These are phyloP conservation scores for Arthrobotrys conoides DNA, from an alignment of 2,329 filamentous ascomycete genomes.

Conservation along the genomic window DNA sequence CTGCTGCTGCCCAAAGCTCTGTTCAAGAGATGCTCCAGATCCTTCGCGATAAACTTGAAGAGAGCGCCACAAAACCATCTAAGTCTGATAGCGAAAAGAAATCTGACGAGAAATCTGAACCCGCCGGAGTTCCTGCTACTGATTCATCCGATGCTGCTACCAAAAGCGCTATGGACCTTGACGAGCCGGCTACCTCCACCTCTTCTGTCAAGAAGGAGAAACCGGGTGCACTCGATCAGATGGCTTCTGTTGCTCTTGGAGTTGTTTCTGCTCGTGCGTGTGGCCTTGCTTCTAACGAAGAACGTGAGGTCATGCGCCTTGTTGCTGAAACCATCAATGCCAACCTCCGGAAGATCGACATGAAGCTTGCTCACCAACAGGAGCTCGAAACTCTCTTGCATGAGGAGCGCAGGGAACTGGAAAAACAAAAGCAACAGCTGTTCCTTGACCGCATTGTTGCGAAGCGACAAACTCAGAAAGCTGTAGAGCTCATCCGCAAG, in stretches of 20 bases:
- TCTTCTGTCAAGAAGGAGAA: conserved; percentile 72
- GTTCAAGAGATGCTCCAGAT: conserved; percentile 87
- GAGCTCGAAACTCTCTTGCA: conserved; percentile 95
- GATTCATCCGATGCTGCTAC: conserved; percentile 17
- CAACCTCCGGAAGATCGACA: conserved; percentile 92
- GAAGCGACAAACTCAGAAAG: conserved; percentile 85
- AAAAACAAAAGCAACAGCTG: conserved; percentile 90
- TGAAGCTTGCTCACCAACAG: conserved; percentile 95
- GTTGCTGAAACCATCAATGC: conserved; percentile 93
- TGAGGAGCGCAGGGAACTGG: conserved; percentile 91
- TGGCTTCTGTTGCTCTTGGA: conserved; percentile 86
- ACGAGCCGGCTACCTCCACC: conserved; percentile 69
- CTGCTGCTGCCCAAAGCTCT: conserved; percentile 88
- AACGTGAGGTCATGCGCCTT: conserved; percentile 94
- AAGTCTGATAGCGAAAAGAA: conserved; percentile 60
- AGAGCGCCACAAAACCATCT: conserved; percentile 57
- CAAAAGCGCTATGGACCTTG: conserved; percentile 71
- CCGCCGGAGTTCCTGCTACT: background rate
- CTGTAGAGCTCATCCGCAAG: conserved; percentile 80
- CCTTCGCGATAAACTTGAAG: conserved; percentile 83
- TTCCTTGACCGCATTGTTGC: conserved; percentile 93
- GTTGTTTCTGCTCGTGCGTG: conserved; percentile 87
- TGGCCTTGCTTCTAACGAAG: conserved; percentile 92
- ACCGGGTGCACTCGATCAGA: conserved; percentile 73
- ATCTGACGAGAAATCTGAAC: conserved; percentile 39